Conservation (phyloP, 352 stramenopile genomes). For the Globisporangium nunn region DNA sequence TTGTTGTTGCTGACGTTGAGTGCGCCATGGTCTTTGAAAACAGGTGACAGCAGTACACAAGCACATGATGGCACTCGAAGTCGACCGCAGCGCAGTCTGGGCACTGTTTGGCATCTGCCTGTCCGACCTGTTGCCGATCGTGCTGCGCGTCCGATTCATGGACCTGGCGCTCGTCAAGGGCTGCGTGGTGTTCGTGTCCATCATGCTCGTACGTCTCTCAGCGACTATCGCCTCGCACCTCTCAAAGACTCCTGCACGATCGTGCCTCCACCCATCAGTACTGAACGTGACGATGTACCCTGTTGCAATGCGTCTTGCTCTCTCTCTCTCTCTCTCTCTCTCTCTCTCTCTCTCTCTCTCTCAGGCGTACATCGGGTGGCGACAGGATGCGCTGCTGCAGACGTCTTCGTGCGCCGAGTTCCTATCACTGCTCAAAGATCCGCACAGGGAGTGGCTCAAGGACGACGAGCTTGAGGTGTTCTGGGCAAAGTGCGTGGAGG, state of each 20-base stretch:
- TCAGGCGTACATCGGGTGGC: conserved; percentile 7
- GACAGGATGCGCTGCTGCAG: conserved; percentile 23
- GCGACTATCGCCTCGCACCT: neutral
- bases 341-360: too few relatives aligned
- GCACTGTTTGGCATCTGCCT: conserved; percentile 29
- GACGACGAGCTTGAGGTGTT: conserved; percentile 38
- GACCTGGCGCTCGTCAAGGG: conserved; percentile 39
- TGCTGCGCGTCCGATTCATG: conserved; percentile 34
- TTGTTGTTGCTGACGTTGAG: too few relatives aligned
- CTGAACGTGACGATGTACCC: too few relatives aligned
- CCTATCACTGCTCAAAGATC: conserved; percentile 16
- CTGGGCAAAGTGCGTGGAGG: conserved; percentile 27
- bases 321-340: too few relatives aligned
- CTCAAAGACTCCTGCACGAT: neutral
- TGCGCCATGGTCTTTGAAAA: too few relatives aligned
- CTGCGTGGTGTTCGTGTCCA: conserved; percentile 33
- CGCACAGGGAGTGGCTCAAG: conserved; percentile 26
- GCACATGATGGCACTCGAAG: conserved; percentile 25
- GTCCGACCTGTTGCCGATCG: conserved; percentile 23
- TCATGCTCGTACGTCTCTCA: conserved; percentile 23
- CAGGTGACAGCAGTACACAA: conserved; percentile 29
- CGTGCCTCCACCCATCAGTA: neutral
- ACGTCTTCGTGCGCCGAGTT: conserved; percentile 20
- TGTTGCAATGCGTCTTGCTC: too few relatives aligned
- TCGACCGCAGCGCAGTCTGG: conserved; percentile 29